Evolutionary conservation across 306 rosid species (phyloP).

Genomic region (Dryas drummondii): DNA sequence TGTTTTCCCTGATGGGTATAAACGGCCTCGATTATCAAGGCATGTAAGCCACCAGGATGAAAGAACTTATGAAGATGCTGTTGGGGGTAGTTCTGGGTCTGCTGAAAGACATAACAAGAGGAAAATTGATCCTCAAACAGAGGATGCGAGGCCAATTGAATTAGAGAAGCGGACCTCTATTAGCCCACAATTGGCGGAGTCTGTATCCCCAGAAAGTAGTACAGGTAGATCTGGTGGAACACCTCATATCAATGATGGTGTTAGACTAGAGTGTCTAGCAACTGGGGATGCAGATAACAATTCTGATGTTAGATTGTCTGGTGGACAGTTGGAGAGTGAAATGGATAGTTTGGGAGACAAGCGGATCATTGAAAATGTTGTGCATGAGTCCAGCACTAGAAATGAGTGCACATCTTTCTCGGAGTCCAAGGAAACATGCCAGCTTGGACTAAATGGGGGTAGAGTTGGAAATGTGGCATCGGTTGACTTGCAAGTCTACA

Average conservation of each 20-base stretch:
- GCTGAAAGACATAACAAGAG: constrained; percentile 67
- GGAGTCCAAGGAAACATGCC: constrained; percentile 50
- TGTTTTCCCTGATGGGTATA: constrained; percentile 88
- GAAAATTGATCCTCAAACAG: constrained; percentile 53
- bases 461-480: constrained; percentile 39
- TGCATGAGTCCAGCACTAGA: constrained; percentile 26
- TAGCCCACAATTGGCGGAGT: constrained; percentile 57
- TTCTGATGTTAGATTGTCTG: constrained; percentile 44
- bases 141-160: constrained; percentile 35
- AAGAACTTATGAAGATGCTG: constrained; percentile 42
- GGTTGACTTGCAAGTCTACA: constrained; percentile 37
- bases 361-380: constrained; percentile 34
- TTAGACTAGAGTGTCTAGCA: constrained; percentile 36
- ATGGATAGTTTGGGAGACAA: constrained; percentile 20
- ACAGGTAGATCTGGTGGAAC: constrained; percentile 46
- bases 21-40: constrained; percentile 55
- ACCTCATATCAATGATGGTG: constrained; percentile 39
- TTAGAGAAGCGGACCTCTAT: constrained; percentile 55
- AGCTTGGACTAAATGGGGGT: constrained; percentile 42
- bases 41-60: constrained; percentile 48
- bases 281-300: constrained; percentile 33
- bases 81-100: constrained; percentile 45
- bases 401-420: constrained; percentile 39
- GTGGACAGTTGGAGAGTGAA: constrained; percentile 40
- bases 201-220: constrained; percentile 45